Conservation (phyloP, 2,329 filamentous ascomycete species). For the Acephala macrosclerotiorum region DNA sequence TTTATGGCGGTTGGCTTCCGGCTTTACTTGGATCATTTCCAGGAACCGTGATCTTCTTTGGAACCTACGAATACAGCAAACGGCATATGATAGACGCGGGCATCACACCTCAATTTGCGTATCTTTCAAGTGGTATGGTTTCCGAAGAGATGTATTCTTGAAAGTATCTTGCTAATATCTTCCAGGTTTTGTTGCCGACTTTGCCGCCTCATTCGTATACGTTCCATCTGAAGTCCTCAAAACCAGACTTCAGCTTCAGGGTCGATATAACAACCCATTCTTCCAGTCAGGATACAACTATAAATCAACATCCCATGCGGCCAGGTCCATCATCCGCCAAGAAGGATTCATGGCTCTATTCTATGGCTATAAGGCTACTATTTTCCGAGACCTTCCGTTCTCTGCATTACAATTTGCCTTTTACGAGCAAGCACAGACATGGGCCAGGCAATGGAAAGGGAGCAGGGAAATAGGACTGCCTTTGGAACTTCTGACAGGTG, state of each 20-base stretch:
- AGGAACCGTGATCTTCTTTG: constrained; percentile 94
- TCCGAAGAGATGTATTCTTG: background rate
- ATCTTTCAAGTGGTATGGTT: constrained; percentile 78
- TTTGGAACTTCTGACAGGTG: constrained; percentile 88
- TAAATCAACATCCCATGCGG: constrained; percentile 82
- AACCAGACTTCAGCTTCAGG: constrained; percentile 94
- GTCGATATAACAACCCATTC: constrained; percentile 91
- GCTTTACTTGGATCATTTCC: constrained; percentile 92
- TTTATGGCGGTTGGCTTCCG: constrained; percentile 94
- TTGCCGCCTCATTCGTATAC: constrained; percentile 91
- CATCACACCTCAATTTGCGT: constrained; percentile 82
- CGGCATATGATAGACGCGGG: constrained; percentile 85
- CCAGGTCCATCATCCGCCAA: constrained; percentile 80
- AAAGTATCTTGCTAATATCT: constrained; percentile 19
- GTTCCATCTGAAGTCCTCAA: constrained; percentile 98
- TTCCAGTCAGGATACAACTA: constrained; percentile 98
- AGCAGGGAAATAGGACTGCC: constrained; percentile 84
- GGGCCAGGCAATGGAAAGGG: constrained; percentile 80
- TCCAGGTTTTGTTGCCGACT: constrained; percentile 87
- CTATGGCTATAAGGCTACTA: constrained; percentile 95
- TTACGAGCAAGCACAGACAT: constrained; percentile 90
- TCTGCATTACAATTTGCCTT: constrained; percentile 98
- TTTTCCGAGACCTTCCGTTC: constrained; percentile 93
- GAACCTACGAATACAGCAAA: constrained; percentile 95
- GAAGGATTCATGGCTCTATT: constrained; percentile 90